phyloP scores from a whole-genome alignment of 345 rosid species.

The Gossypioides kirkii region DNA sequence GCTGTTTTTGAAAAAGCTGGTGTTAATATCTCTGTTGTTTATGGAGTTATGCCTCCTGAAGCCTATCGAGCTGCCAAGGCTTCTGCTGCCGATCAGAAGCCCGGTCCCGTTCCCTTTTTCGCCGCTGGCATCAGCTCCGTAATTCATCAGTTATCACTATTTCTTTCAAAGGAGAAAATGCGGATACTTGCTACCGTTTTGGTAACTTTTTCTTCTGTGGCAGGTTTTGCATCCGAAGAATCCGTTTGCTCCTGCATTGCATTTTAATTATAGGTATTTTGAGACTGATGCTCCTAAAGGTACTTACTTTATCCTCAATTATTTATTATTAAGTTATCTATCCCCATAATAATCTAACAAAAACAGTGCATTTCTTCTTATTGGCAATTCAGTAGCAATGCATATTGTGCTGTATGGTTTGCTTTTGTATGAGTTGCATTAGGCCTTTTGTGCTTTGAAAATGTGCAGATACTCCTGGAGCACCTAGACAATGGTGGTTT shows the following conservation, averaged over 20 bases:
- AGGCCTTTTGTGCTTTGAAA: constrained; percentile 4
- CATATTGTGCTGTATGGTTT: not conserved
- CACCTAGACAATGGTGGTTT: constrained; percentile 99
- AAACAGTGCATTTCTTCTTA: not conserved
- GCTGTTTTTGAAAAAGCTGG: constrained; percentile 96
- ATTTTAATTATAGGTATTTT: constrained; percentile 71
- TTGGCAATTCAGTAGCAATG: not conserved
- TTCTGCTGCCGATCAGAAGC: constrained; percentile 56
- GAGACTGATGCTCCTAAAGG: constrained; percentile 90
- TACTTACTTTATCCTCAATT: constrained; percentile 15
- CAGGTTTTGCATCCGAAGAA: constrained; percentile 84
- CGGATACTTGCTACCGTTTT: too few species aligned
- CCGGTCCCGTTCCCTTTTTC: constrained; percentile 82
- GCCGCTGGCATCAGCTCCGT: constrained; percentile 99
- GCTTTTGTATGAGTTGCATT: not conserved
- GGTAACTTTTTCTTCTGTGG: not conserved
- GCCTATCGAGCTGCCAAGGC: constrained; percentile 94
- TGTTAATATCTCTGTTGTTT: constrained; percentile 91
- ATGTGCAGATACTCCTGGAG: constrained; percentile 77
- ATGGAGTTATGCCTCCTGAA: constrained; percentile 99
- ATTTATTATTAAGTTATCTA: not conserved
- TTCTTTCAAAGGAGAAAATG: not conserved
- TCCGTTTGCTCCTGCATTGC: constrained; percentile 91
- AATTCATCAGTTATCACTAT: not conserved
- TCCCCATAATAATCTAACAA: not conserved